Conservation (phyloP, 257 asterid species). For the Lantana camara region DNA sequence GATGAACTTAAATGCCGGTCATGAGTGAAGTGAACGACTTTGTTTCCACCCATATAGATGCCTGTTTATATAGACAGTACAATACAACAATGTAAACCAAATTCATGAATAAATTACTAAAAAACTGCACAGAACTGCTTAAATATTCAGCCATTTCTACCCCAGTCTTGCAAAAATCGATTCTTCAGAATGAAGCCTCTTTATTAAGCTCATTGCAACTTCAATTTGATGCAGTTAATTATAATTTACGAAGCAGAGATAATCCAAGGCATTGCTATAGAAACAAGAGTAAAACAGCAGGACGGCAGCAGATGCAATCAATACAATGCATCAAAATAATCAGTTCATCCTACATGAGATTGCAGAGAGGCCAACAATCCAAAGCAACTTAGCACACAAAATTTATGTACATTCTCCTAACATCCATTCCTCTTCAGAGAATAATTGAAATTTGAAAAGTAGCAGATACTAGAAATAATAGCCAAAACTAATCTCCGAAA, state of each 20-base stretch:
- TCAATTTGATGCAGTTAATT: background rate
- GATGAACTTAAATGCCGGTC: conserved; percentile 2
- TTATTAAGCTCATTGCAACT: background rate
- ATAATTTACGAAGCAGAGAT: background rate
- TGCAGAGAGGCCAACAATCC: too few relatives aligned
- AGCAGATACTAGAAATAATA: background rate
- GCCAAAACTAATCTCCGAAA: background rate
- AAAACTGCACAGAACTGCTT: background rate
- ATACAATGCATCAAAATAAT: background rate
- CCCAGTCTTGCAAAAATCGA: background rate
- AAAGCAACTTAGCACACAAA: background rate
- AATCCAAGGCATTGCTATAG: background rate
- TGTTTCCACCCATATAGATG: conserved; percentile 23
- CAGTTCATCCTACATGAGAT: background rate
- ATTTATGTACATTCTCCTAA: background rate
- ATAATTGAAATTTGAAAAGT: background rate
- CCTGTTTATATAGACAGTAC: background rate
- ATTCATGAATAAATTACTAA: too few relatives aligned
- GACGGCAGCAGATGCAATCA: background rate
- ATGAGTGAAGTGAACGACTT: conserved; percentile 23
- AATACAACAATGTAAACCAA: background rate
- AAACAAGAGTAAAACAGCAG: background rate
- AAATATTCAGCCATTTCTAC: background rate
- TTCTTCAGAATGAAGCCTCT: background rate
- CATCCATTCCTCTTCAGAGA: background rate